phyloP scores from a whole-genome alignment of 139 green algal genomes.

The Chlorella sp. region DNA sequence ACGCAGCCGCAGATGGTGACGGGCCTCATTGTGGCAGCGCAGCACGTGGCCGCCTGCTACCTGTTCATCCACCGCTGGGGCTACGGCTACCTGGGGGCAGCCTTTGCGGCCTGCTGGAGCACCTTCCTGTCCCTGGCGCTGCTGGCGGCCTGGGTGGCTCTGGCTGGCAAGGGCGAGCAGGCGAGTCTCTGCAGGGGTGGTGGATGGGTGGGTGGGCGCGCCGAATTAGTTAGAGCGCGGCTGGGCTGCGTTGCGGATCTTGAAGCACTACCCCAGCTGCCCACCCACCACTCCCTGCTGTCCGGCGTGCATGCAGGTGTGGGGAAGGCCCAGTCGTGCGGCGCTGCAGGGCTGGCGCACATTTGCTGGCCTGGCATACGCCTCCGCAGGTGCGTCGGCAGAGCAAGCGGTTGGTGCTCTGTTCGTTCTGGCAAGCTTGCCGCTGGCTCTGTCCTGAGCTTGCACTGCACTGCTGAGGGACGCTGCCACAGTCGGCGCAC shows the following conservation, averaged over 20 bases:
- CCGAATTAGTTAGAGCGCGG: no score
- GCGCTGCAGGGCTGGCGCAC: background rate
- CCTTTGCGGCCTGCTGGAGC: conserved; percentile 34
- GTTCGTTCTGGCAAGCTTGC: background rate
- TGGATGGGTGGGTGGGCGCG: no score
- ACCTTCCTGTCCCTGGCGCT: conserved; percentile 35
- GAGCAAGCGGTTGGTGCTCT: background rate
- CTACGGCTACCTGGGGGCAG: conserved; percentile 48
- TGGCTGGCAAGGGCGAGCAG: conserved; percentile 31
- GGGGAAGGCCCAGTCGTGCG: conserved; percentile 31
- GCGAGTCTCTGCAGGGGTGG: no score
- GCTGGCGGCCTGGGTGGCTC: conserved; percentile 34
- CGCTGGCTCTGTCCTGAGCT: no score
- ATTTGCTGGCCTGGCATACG: conserved; percentile 11
- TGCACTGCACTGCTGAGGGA: no score
- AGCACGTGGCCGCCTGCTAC: conserved; percentile 54
- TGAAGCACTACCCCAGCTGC: no score
- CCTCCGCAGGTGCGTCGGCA: background rate
- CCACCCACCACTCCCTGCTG: no score
- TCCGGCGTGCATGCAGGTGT: conserved; percentile 4
- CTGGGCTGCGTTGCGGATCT: no score
- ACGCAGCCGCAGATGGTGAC: conserved; percentile 54
- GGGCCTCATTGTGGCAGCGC: conserved; percentile 31
- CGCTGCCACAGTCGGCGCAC: no score
- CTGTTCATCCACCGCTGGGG: conserved; percentile 31